Conservation (phyloP, 2,329 filamentous ascomycete species). For the Fusarium pseudocircinatum region DNA sequence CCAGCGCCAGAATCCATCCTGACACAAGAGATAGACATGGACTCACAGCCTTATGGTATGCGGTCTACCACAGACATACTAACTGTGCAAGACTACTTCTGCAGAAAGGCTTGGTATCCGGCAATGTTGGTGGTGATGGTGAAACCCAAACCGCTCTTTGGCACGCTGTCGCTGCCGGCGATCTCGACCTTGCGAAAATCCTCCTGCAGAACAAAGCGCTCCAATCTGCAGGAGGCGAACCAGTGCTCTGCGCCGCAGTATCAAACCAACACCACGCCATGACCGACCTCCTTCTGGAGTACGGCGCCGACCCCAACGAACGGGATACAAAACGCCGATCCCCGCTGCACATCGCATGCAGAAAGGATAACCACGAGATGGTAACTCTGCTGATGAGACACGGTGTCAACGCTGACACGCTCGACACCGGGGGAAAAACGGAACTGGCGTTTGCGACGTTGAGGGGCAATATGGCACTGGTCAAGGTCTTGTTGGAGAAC, state of each 20-base stretch:
- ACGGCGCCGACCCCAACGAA: background rate
- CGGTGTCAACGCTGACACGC: background rate
- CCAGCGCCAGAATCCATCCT: background rate
- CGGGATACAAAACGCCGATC: background rate
- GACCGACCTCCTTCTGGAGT: rapidly evolving
- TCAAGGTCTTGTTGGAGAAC: background rate
- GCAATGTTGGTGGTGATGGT: background rate
- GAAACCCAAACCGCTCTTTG: background rate
- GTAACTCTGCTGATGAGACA: background rate
- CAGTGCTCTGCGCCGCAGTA: background rate
- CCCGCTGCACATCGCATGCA: background rate
- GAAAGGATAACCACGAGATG: background rate
- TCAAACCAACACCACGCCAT: rapidly evolving
- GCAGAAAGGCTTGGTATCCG: background rate
- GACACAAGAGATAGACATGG: background rate
- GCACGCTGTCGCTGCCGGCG: background rate
- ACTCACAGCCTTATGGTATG: background rate
- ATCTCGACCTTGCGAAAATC: background rate
- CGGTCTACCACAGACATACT: rapidly evolving
- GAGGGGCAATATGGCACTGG: background rate
- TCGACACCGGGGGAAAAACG: background rate
- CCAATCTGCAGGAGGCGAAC: rapidly evolving
- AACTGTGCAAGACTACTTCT: background rate
- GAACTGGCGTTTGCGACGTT: background rate
- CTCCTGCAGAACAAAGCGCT: background rate